Evolutionary conservation across 2,329 filamentous ascomycete genomes (phyloP), one percentile per base, ranked within the genome.

Genomic region (Plenodomus tracheiphilus): DNA sequence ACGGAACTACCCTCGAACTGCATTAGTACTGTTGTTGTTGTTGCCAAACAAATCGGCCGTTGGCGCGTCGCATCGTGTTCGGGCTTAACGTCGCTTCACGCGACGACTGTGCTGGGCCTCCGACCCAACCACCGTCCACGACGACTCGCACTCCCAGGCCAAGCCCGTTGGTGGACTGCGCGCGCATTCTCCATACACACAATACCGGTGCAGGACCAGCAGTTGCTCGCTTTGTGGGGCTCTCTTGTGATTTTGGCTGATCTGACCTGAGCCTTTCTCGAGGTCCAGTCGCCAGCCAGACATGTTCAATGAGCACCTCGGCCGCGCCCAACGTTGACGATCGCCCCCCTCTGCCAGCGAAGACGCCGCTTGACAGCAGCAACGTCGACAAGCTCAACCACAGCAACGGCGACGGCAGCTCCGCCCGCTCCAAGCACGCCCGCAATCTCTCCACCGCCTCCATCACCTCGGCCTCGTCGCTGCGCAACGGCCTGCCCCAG

Each of bases 241-340:
- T 32, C 28, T 32, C 9, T 32, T 32, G 11, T 32, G 4, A 7
- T 46, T 41, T 42, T 50, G 50, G 19, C 47, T 48, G 43, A 41
- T 47, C 43, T 43, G 58, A 59, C 58, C 58, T 55, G 55, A 54
- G 49, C 46, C 46, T 42, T 44, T 49, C 49, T 44, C 51, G 42
- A 51, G 54, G 55, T 49, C 34, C 47, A 51, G 28, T 32, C 28
- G 28, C 28, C 11, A 34, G 39, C 46, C 45, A 59, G 48, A 56
- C 44, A 64, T 64, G 61, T 56, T 54, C 61, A 54, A 64, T 64
- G 61, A 62, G 50, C 61, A 45, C 47, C 47, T 47, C 55, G 54
- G 53, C 45, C 43, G 44, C 55, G 49, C 28, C 28, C 28, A 15
- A 32, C 9, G 6, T 32, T 32, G 28, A 32, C 28, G 28, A 32